Base-by-base conservation (phyloP, 2,329 filamentous ascomycete genomes). In the Cercospora berteroae region DNA sequence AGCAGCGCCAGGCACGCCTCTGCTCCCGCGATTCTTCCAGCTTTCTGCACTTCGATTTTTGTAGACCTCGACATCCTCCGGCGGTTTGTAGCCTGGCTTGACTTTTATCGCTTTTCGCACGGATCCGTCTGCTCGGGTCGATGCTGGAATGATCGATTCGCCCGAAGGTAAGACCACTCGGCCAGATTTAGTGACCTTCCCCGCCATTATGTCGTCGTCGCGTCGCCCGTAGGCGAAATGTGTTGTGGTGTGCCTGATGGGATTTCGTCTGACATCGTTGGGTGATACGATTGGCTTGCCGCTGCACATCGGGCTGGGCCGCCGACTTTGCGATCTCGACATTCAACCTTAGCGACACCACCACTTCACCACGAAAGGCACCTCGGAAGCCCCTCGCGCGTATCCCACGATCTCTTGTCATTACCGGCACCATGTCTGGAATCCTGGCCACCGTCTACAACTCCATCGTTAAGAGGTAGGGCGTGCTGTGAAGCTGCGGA, bases 11-110 rank as follows among this genome's bases (percentile, higher is more conserved):
- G 93, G 92, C 4, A 97, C 86, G 23, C 87, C 90, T 66, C 79
- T 82, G 66, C 87, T 88, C 27, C 87, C 88, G 62, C 92, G 88
- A 73, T 88, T 93, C 77, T 93, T 93, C 82, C 91, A 97, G 60
- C 88, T 88, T 78, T 95, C 91, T 60, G 94, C 94, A 1, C 90
- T 93, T 66, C 92, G 89, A 80, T 96, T 97, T 83, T 93, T 96
- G 86, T 99, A 99, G 56, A 97, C 85, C 77, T 97, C 93, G 70
- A 98, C 90, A 80, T 99, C 95, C 81, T 99, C 95, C 0, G 94
- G 93, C 1, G 95, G 96, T 36, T 89, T 89, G 81, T 97, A 99
- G 63, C 95, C 96, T 0, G 95, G 94, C 31, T 93, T 89, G 69
- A 99, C 93, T 76, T 92, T 92, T 77, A 98, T 98, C 76, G 97